phyloP scores from a whole-genome alignment of 805 yeast species.

The Nakazawaea ambrosiae region DNA sequence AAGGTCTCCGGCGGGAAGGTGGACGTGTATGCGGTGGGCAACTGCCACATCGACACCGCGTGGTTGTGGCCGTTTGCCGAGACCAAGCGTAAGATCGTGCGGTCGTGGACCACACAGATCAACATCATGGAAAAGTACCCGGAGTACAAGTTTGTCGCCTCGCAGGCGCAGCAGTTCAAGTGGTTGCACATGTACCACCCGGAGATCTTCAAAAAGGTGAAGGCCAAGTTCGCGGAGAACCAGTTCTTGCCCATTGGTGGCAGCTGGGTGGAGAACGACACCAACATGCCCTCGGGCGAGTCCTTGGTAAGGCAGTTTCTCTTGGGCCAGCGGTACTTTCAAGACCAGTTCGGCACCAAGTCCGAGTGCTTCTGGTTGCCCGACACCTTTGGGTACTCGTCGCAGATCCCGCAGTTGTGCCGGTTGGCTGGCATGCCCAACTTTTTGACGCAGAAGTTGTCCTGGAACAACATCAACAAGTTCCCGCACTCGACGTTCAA shows the following conservation, averaged over 20 bases:
- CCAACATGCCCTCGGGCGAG: constrained; percentile 94
- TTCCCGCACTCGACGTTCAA: constrained; percentile 90
- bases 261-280: constrained; percentile 96
- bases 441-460: constrained; percentile 86
- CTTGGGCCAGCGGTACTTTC: constrained; percentile 82
- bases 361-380: constrained; percentile 90
- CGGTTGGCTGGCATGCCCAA: constrained; percentile 78
- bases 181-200: constrained; percentile 91
- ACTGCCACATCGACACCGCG: constrained; percentile 96
- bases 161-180: constrained; percentile 92
- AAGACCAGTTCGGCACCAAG: constrained; percentile 69
- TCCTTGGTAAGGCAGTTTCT: constrained; percentile 82
- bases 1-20: constrained; percentile 27
- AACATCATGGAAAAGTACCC: constrained; percentile 82
- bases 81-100: constrained; percentile 83
- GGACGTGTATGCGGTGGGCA: constrained; percentile 82
- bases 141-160: constrained; percentile 89
- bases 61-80: constrained; percentile 99
- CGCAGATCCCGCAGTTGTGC: constrained; percentile 92
- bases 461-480: constrained; percentile 92
- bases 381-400: constrained; percentile 93
- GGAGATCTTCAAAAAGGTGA: constrained; percentile 55
- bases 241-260: constrained; percentile 93
- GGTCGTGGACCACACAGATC: constrained; percentile 94
- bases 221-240: constrained; percentile 60